Conservation (phyloP, 2,329 filamentous ascomycete genomes). For the Cryphonectria parasitica region DNA sequence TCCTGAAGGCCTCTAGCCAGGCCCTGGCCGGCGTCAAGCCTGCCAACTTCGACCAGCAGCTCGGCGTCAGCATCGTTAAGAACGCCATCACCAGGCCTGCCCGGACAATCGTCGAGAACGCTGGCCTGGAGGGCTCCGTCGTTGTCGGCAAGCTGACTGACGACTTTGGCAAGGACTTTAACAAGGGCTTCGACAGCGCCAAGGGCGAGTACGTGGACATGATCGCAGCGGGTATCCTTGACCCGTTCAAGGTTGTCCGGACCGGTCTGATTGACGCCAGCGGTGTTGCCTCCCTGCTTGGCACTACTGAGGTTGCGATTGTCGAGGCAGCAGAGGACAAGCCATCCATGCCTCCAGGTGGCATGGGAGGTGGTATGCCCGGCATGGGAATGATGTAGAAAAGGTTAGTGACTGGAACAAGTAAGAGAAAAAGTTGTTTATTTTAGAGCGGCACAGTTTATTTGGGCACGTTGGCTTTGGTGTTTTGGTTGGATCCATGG, state of each 20-base stretch:
- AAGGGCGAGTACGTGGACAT: slow-evolving; percentile 99
- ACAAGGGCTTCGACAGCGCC: slow-evolving; percentile 95
- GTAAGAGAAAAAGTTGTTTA: slow-evolving; percentile 28
- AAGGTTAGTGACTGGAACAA: slow-evolving; percentile 30
- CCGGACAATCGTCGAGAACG: slow-evolving; percentile 96
- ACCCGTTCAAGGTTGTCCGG: slow-evolving; percentile 98
- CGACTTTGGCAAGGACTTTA: slow-evolving; percentile 90
- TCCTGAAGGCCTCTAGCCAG: slow-evolving; percentile 95
- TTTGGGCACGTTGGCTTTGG: slow-evolving; percentile 53
- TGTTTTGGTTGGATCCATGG: slow-evolving; percentile 48
- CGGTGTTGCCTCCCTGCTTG: slow-evolving; percentile 94
- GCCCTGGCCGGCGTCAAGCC: slow-evolving; percentile 82
- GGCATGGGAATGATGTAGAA: slow-evolving; percentile 61
- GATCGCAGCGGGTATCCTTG: slow-evolving; percentile 95
- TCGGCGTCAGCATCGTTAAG: slow-evolving; percentile 97
- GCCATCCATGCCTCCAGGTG: slow-evolving; percentile 60
- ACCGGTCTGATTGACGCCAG: slow-evolving; percentile 93
- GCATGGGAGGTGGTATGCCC: slow-evolving; percentile 55
- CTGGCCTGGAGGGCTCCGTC: slow-evolving; percentile 92
- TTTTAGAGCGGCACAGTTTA: slow-evolving; percentile 39
- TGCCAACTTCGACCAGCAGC: slow-evolving; percentile 98
- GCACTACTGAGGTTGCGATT: slow-evolving; percentile 97
- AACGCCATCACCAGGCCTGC: slow-evolving; percentile 96
- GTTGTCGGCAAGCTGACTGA: slow-evolving; percentile 98
- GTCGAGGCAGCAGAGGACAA: slow-evolving; percentile 96